Evolutionary conservation across 2,329 filamentous ascomycete genomes (phyloP), one percentile per base, ranked within the genome.

Genomic region (Didymella keratinophila): DNA sequence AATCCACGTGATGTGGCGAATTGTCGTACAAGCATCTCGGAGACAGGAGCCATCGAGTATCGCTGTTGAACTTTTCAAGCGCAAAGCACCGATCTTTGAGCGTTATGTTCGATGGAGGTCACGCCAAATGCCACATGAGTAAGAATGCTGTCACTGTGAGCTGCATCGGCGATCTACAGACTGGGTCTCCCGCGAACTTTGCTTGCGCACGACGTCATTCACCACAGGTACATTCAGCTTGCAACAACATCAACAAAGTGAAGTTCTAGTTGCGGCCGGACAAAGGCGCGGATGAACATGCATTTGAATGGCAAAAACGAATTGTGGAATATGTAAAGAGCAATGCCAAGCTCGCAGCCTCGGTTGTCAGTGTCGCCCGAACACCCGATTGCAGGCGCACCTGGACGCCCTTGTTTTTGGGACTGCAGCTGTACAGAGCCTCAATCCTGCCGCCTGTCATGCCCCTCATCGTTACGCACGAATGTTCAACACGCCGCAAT

Each of bases 401-500:
- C 23, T 25, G 23, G 23, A 25, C 25, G 42, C 11, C 30, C 30
- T 54, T 32, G 21, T 46, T 27, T 50, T 23, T 32, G 39, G 25
- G 49, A 34, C 46, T 42, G 41, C 16, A 43, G 14, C 41, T 20
- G 45, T 32, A 50, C 3, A 32, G 32, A 46, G 46, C 27, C 41
- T 44, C 50, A 45, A 39, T 32, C 45, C 20, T 44, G 14, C 30
- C 23, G 32, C 47, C 18, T 43, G 14, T 25, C 23, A n/a, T 43
- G 41, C 21, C 41, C 41, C 41, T n/a, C 34, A 21, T 21, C 11
- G 23, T 34, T 25, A 21, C 34, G 21, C 47, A 42, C 41, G 32
- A 37, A 47, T 27, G 18, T 11, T 25, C 14, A 20, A 30, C 10
- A 42, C n/a, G 6, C 12, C 28, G 20, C 46, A 34, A 71, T 71